Evolutionary conservation across 345 rosid species (phyloP).

Genomic region (Citrus medica): DNA sequence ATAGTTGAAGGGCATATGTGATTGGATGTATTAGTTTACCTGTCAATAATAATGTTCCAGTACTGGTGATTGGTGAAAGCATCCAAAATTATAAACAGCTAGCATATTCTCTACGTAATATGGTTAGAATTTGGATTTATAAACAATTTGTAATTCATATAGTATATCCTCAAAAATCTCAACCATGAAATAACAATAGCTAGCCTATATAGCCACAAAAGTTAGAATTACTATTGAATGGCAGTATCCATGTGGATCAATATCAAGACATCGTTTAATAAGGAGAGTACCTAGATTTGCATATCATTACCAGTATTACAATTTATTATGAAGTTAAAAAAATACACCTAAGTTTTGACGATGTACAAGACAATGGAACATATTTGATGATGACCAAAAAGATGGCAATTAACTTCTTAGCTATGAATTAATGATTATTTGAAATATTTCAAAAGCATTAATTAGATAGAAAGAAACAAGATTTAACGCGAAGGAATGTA

Average conservation of each 20-base stretch:
- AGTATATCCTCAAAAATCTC: background rate
- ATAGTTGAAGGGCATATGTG: background rate
- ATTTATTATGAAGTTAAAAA: background rate
- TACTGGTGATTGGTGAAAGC: background rate
- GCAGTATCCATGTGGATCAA: constrained; percentile 10
- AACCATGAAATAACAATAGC: background rate
- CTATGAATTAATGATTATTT: background rate
- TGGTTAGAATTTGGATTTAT: background rate
- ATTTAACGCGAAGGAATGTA: background rate
- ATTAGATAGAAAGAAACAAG: background rate
- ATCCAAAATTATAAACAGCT: background rate
- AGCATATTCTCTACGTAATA: background rate
- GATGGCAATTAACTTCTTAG: background rate
- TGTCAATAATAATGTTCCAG: background rate
- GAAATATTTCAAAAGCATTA: no score
- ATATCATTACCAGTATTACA: background rate
- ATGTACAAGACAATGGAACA: background rate
- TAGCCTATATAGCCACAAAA: background rate
- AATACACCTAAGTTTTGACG: background rate
- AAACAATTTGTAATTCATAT: background rate
- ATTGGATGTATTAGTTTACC: constrained; percentile 5
- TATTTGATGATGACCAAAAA: background rate
- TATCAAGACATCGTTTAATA: background rate
- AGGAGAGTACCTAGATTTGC: constrained; percentile 4
- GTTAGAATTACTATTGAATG: constrained; percentile 3